Evolutionary conservation across 257 asterid species (phyloP).

Genomic region (Apocynum venetum): DNA sequence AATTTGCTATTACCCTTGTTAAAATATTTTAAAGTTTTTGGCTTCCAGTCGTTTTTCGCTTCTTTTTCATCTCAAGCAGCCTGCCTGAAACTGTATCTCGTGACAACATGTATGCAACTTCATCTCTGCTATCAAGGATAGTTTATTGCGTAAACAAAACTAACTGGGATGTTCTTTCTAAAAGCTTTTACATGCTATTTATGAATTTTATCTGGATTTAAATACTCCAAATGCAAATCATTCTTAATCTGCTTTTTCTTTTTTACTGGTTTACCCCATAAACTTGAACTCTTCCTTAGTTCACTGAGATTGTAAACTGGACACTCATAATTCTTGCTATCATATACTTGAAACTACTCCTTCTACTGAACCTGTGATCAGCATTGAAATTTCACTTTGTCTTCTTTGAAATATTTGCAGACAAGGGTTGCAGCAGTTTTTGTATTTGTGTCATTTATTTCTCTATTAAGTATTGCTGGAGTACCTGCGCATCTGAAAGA

Average conservation of each 20-base stretch:
- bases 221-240: neutral
- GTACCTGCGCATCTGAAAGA: slow-evolving; percentile 89
- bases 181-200: neutral
- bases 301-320: neutral
- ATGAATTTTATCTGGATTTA: neutral
- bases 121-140: neutral
- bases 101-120: neutral
- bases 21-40: neutral
- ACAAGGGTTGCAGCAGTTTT: slow-evolving; percentile 85
- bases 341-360: neutral
- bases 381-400: neutral
- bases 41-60: neutral
- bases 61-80: neutral
- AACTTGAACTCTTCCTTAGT: neutral
- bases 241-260: neutral
- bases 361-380: neutral
- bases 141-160: neutral
- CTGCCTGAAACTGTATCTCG: neutral
- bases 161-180: neutral
- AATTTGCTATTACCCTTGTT: neutral
- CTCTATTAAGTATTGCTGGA: slow-evolving; percentile 85
- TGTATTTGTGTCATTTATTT: slow-evolving; percentile 72
- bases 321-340: neutral
- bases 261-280: neutral
- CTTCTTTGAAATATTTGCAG: slow-evolving; percentile 41